Conservation (phyloP, 2,329 filamentous ascomycete species). For the Aspergillus sp. region DNA sequence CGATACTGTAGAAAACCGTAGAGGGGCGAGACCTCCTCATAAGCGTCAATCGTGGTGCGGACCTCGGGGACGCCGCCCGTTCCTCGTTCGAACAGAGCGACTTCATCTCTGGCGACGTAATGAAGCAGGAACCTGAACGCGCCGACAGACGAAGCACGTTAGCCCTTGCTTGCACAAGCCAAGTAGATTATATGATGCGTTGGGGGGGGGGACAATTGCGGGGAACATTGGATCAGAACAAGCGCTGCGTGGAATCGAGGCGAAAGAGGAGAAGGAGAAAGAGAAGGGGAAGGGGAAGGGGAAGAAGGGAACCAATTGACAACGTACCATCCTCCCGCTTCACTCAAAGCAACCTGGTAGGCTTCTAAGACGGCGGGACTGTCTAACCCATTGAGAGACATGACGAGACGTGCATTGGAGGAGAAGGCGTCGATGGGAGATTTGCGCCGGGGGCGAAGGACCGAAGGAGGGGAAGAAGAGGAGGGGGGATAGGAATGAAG, state of each 20-base stretch:
- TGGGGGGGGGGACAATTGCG: slow-evolving; percentile 11
- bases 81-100: slow-evolving; percentile 74
- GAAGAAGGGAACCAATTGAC: neutral
- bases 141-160: neutral
- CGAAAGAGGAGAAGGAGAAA: too few relatives aligned
- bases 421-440: slow-evolving; percentile 7
- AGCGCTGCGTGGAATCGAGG: too few relatives aligned
- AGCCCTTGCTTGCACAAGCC: too few relatives aligned
- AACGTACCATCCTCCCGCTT: slow-evolving; percentile 91
- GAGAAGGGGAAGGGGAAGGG: neutral
- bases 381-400: slow-evolving; percentile 97
- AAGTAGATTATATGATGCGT: neutral
- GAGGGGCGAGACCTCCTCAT: slow-evolving; percentile 80
- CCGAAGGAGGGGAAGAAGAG: neutral
- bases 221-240: neutral
- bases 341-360: slow-evolving; percentile 73
- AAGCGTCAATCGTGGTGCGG: slow-evolving; percentile 72
- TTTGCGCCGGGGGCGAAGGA: neutral
- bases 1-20: slow-evolving; percentile 91
- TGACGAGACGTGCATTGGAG: slow-evolving; percentile 48
- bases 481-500: neutral
- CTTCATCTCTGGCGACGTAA: slow-evolving; percentile 83
- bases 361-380: slow-evolving; percentile 77
- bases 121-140: slow-evolving; percentile 82
- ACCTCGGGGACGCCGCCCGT: slow-evolving; percentile 82